phyloP scores from a whole-genome alignment of 2,329 filamentous ascomycete species.

The Pseudogymnoascus sp. region DNA sequence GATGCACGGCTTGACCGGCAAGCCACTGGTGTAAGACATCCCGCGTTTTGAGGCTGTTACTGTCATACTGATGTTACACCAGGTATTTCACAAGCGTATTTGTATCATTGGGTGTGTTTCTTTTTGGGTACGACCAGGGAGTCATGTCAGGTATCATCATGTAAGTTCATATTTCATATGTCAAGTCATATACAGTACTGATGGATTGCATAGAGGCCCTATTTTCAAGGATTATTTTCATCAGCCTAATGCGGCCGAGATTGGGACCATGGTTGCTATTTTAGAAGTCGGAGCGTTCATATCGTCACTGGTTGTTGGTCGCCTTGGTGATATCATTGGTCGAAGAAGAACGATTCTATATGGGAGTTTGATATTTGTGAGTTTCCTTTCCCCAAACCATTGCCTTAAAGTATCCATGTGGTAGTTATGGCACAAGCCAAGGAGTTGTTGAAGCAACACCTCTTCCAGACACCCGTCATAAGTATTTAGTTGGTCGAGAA shows the following conservation, averaged over 20 bases:
- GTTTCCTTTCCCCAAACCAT: background rate
- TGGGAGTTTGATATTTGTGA: conserved; percentile 72
- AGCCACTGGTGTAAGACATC: conserved; percentile 71
- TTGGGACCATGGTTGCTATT: conserved; percentile 97
- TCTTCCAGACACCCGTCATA: background rate
- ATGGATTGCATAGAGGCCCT: conserved; percentile 50
- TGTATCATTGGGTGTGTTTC: conserved; percentile 75
- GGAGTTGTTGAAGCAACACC: conserved; percentile 33
- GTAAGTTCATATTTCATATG: conserved; percentile 33
- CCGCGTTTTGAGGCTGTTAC: conserved; percentile 14
- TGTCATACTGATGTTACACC: conserved; percentile 12
- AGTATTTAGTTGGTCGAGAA: background rate
- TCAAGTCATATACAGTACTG: conserved; percentile 14
- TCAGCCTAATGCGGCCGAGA: conserved; percentile 74
- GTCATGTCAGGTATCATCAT: conserved; percentile 74
- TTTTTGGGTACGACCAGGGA: conserved; percentile 85
- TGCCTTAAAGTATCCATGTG: background rate
- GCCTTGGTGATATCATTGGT: conserved; percentile 84
- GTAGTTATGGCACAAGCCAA: background rate
- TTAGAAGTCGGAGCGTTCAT: conserved; percentile 89
- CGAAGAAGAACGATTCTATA: conserved; percentile 85
- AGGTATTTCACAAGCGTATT: conserved; percentile 95
- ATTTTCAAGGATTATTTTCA: conserved; percentile 90
- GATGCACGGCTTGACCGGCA: conserved; percentile 89
- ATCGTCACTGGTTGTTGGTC: conserved; percentile 76